Conservation (phyloP, 257 asterid genomes). For the Capsicum baccatum region DNA sequence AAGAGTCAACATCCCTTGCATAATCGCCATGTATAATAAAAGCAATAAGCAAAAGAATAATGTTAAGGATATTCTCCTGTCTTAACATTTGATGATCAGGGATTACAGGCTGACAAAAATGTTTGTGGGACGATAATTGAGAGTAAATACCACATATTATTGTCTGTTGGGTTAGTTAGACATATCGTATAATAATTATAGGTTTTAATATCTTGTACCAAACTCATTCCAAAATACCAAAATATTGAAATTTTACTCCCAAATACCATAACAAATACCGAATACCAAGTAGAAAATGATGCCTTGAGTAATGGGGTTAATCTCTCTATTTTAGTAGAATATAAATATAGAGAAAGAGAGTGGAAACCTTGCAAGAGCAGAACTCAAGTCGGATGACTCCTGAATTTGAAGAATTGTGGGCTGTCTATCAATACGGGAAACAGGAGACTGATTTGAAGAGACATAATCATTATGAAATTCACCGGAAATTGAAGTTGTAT, state of each 20-base stretch:
- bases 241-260: too few species aligned
- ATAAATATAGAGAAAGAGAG: neutral
- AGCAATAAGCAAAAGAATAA: conserved; percentile 1
- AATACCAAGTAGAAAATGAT: neutral
- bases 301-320: neutral
- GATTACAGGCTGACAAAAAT: neutral
- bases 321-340: neutral
- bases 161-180: too few species aligned
- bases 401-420: conserved; percentile 72
- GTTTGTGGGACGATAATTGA: neutral
- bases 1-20: neutral
- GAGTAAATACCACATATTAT: too few species aligned
- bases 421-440: conserved; percentile 46
- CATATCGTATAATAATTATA: too few species aligned
- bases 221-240: too few species aligned
- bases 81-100: neutral
- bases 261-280: too few species aligned
- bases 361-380: conserved; percentile 76
- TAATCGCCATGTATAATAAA: neutral
- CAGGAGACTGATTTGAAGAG: conserved; percentile 39
- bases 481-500: conserved; percentile 34
- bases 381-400: conserved; percentile 62
- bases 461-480: conserved; percentile 37
- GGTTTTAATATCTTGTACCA: too few species aligned
- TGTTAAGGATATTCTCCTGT: neutral